Base-by-base conservation (phyloP, 2,329 filamentous ascomycete genomes). In the Sporothrix brunneoviolacea region DNA sequence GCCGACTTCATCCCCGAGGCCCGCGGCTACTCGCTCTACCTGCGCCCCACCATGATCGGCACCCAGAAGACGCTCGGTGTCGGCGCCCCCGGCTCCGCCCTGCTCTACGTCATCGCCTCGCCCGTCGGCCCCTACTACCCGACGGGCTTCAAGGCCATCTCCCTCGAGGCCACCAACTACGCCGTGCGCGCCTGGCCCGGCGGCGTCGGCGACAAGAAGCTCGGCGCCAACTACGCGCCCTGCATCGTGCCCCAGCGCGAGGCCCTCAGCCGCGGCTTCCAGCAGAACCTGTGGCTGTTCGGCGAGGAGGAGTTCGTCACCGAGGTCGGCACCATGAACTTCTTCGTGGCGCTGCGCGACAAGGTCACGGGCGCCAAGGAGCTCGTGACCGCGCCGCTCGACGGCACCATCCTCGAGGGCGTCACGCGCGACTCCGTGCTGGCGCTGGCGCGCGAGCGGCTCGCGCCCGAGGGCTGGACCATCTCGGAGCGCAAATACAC, bases 321-420 rank as follows among this genome's bases (percentile, higher is more conserved):
- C 41, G 93, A 98, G 70, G 93, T 96, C 51, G 93, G 93, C 62
- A 97, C 93, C 52, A 98, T 98, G 93, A 98, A 98, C 72, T 83
- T 98, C 66, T 98, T 97, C 63, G 84, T 86, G 28, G 91, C 86
- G 37, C 71, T 97, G 60, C 83, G 82, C 71, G 83, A 94, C 74
- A 88, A 87, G 76, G 77, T 87, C 67, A 93, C 89, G 12, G 93
- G 91, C 8, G 80, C 91, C 71, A 91, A 91, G 64, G 91, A 96
- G 74, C 80, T 98, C 48, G 68, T 96, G 61, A 98, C 93, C n/a
- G 89, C 91, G 33, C 93, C 93, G 21, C 78, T 98, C 13, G 93
- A 98, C 66, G 93, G 93, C 45, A 98, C 91, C 27, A 98, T 98
- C 58, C 79, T 98, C 40, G 89, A 94, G 70, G 93, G 93, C 61